Evolutionary conservation across 176 grass and related monocot species (phyloP), one percentile per base, ranked within the genome.

Genomic region (Urochloa ruziziensis): DNA sequence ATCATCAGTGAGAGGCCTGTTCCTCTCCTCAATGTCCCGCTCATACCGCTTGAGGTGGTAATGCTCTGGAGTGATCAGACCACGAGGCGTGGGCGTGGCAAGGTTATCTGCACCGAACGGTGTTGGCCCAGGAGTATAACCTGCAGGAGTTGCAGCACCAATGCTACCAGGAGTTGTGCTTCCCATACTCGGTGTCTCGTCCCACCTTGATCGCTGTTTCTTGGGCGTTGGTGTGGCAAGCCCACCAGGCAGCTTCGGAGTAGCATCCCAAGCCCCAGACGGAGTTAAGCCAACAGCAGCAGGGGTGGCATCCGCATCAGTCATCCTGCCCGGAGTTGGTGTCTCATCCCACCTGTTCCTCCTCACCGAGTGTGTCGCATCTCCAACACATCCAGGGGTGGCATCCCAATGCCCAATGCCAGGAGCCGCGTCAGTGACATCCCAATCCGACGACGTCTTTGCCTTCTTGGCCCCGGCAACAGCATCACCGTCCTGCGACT

Each of bases 261-360:
- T 98, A 4, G 96, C 91, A 73, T 98, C 96, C 96, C 96, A 98
- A 4, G 96, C 92, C 11, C 91, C 93, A 53, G 96, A 86, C 3
- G 96, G 96, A 2, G 96, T 98, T 11, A 89, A 54, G 57, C 60
- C 92, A 61, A 91, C 93, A 70, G 91, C 88, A 32, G 86, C 80
- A 14, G 96, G 96, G 7, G 92, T 98, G 16, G 92, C 96, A 68
- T 98, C 96, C 0, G 92, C 87, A 86, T 98, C 96, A 23, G 85
- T 88, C 79, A 95, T 75, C 75, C 96, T 88, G 21, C 96, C 96
- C 12, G 91, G 91, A 37, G 96, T 95, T 18, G 96, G 96, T 2
- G 96, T 98, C 83, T 98, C 96, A 85, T 98, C 96, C 96, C 96
- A 98, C 39, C 96, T 82, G 83, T 95, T 95, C 54, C 96, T 91